phyloP scores from a whole-genome alignment of 192 early-diverging fungal species.

The Hyaloraphidium curvatum region DNA sequence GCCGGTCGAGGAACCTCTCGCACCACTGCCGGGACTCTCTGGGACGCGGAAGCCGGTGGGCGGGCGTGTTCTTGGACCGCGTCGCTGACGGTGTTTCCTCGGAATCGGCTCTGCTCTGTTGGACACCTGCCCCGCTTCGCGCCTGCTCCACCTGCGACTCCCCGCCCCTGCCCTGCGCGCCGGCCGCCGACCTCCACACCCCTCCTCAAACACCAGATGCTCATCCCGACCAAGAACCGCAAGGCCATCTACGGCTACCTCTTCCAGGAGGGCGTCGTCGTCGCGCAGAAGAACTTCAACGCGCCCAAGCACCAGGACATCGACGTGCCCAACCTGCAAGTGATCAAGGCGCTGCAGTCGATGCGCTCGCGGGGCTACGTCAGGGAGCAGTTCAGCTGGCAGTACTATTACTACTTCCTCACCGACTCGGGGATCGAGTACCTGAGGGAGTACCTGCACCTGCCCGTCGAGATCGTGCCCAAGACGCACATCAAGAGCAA shows the following conservation, averaged over 20 bases:
- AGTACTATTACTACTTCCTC: constrained; percentile 99
- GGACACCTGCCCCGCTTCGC: too few species aligned
- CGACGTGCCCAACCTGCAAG: constrained; percentile 93
- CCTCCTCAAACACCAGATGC: too few species aligned
- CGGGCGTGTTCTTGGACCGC: too few species aligned
- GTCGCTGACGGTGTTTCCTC: too few species aligned
- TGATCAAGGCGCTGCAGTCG: constrained; percentile 98
- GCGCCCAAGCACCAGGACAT: constrained; percentile 85
- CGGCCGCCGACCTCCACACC: too few species aligned
- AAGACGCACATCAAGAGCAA: constrained; percentile 90
- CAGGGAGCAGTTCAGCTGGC: constrained; percentile 97
- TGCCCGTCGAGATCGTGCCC: constrained; percentile 92
- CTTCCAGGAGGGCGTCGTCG: constrained; percentile 92
- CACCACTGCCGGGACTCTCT: too few species aligned
- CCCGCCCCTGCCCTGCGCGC: too few species aligned
- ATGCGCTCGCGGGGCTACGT: constrained; percentile 83
- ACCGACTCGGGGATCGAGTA: constrained; percentile 96
- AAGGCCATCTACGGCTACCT: constrained; percentile 88
- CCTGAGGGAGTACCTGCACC: constrained; percentile 88
- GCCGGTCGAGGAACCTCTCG: too few species aligned
- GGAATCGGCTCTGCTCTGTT: too few species aligned
- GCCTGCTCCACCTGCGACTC: too few species aligned
- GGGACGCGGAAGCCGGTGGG: too few species aligned
- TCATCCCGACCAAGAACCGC: constrained; percentile 92
- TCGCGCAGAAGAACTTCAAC: constrained; percentile 99